Base-by-base conservation (phyloP, 176 grass and related monocot genomes). In the Oryza punctata region DNA sequence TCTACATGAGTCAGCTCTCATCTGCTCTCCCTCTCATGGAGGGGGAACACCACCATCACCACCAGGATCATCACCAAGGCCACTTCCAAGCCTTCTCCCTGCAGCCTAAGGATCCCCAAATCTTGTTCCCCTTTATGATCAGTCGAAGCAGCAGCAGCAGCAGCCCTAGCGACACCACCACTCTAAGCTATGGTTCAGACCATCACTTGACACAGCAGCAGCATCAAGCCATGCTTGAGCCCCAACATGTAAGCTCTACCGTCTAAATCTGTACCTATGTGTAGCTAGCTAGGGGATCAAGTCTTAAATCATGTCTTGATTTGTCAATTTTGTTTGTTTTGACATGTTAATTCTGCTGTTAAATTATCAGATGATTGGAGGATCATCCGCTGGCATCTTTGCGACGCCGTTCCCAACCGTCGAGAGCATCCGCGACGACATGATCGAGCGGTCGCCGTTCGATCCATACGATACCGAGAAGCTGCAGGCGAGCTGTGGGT, bases 1-100 rank as follows among this genome's bases (percentile, higher is more conserved):
- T 90, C 85, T 94, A 91, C 87, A 90, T 97, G 91, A 97, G 87
- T 85, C 89, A 97, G 67, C 57, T 97, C 78, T 91, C 86, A 27
- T 81, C 77, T 45, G 63, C 73, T 72, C 76, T 94, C 78, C 90
- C 91, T 87, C 89, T 94, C 18, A 87, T 78, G 82, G 91, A 94
- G 78, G 89, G 83, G 79, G 87, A 92, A 40, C 82, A 71, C 71
- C 91, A 93, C 7, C 83, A 81, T 8, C 70, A 57, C 47, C 71
- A 61, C 21, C 57, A 61, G 21, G 57, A 61, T 37, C 37, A 67
- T 67, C 82, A 84, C n/a, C 82, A 90, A 69, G 83, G 78, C 12
- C 88, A 91, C 72, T 88, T 94, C 64, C 91, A 92, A 25, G 85
- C 78, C 64, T 85, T 97, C 84, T 89, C 81, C 47, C 41, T 89